phyloP scores from a whole-genome alignment of 192 early-diverging fungal species.

The Coemansia sp. region DNA sequence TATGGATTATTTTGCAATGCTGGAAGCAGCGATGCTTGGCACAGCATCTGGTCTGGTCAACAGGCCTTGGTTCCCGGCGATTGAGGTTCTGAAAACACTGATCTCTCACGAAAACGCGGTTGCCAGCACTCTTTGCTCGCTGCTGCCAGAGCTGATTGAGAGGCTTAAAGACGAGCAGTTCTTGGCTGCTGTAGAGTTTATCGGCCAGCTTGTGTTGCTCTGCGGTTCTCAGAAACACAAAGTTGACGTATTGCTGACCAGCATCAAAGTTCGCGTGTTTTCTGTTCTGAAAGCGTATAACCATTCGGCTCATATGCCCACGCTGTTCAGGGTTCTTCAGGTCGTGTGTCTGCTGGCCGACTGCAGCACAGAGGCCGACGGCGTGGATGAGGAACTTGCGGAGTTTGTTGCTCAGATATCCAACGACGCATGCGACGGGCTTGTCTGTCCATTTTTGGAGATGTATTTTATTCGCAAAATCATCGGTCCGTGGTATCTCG shows the following conservation, averaged over 20 bases:
- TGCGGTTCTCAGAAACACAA: neutral
- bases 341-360: conserved; percentile 12
- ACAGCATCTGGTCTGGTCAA: conserved; percentile 1
- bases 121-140: neutral
- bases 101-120: neutral
- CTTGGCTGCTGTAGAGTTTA: conserved; percentile 26
- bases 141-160: conserved; percentile 8
- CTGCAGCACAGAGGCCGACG: neutral
- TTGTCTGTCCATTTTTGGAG: conserved; percentile 31
- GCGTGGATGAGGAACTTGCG: conserved; percentile 37
- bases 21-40: conserved; percentile 30
- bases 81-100: conserved; percentile 19
- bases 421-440: conserved; percentile 19
- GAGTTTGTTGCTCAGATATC: conserved; percentile 47
- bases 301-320: conserved; percentile 36
- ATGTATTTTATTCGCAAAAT: conserved; percentile 26
- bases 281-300: conserved; percentile 25
- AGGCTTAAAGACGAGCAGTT: conserved; percentile 21
- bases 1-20: neutral
- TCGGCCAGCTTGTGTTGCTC: conserved; percentile 14
- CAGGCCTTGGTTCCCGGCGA: conserved; percentile 9
- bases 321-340: conserved; percentile 30
- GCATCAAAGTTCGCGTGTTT: conserved; percentile 27
- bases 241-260: conserved; percentile 5
- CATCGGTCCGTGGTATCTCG: conserved; percentile 31